Evolutionary conservation across 1,284 basidiomycete genomes (phyloP).

Genomic region (Moesziomyces globuligerus): DNA sequence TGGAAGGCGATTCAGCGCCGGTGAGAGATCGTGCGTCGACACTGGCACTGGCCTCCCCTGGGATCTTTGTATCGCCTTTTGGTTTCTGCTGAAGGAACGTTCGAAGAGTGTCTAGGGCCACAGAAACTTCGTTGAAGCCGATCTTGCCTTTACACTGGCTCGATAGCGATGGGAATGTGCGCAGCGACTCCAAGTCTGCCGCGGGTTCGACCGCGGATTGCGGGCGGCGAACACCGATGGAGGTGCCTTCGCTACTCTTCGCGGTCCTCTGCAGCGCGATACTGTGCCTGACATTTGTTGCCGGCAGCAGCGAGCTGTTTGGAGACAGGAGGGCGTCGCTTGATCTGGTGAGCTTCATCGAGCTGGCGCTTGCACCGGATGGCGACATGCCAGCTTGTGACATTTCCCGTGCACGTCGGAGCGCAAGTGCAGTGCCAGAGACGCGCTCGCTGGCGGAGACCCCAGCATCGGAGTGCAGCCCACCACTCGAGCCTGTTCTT

Average conservation of each 20-base stretch:
- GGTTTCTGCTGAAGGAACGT: constrained; percentile 28
- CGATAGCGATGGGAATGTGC: neutral
- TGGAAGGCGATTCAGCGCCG: neutral
- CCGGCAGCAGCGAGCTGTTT: neutral
- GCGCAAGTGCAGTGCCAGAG: constrained; percentile 15
- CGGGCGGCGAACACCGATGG: neutral
- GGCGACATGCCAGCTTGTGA: constrained; percentile 11
- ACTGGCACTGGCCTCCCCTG: neutral
- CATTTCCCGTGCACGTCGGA: constrained; percentile 20
- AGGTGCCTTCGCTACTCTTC: constrained; percentile 8
- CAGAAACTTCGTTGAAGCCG: constrained; percentile 27
- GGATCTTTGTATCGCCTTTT: neutral
- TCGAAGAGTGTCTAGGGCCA: constrained; percentile 21
- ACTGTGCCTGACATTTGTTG: constrained; percentile 4
- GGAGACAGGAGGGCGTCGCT: constrained; percentile 9
- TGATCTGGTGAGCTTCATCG: constrained; percentile 24
- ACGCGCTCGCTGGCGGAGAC: neutral
- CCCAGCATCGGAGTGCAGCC: neutral
- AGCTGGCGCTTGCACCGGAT: constrained; percentile 2
- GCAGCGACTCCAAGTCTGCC: neutral
- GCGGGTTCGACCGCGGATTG: constrained; percentile 20
- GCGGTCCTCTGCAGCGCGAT: constrained; percentile 4
- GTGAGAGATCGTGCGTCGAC: neutral
- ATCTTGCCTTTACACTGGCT: constrained; percentile 3
- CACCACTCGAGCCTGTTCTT: constrained; percentile 6